Evolutionary conservation across 1,139 yeast genomes (phyloP).

Genomic region (Hyphopichia khmerensis): DNA sequence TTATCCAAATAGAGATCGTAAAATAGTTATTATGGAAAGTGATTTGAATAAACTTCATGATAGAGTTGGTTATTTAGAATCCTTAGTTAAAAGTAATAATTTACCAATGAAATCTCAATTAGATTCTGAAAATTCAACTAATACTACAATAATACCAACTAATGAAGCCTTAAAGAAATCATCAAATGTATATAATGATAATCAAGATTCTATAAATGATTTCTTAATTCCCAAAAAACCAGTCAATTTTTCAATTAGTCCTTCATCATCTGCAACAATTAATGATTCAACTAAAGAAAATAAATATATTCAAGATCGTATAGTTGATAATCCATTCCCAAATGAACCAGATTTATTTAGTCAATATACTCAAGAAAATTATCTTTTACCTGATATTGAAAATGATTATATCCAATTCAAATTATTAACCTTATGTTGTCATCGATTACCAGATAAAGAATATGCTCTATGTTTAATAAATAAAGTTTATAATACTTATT

Average conservation of each 20-base stretch:
- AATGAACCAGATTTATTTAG: not conserved
- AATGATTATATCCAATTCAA: slow-evolving; percentile 26
- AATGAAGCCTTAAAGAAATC: not conserved
- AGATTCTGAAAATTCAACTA: not conserved
- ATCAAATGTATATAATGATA: not conserved
- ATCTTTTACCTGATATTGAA: slow-evolving; percentile 24
- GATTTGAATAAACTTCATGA: slow-evolving; percentile 45
- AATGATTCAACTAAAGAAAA: not conserved
- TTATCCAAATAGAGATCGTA: slow-evolving; percentile 51
- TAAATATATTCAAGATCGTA: slow-evolving; percentile 1
- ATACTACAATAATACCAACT: not conserved
- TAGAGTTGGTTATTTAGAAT: slow-evolving; percentile 37
- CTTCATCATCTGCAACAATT: not conserved
- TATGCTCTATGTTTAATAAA: slow-evolving; percentile 28
- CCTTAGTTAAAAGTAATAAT: not conserved
- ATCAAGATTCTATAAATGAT: not conserved
- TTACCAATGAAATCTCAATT: not conserved
- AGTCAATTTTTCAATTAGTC: slow-evolving; percentile 3
- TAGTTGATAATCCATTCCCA: not conserved
- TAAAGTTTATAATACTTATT: slow-evolving; percentile 32
- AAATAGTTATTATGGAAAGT: slow-evolving; percentile 52
- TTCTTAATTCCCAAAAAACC: slow-evolving; percentile 5
- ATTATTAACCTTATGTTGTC: slow-evolving; percentile 17
- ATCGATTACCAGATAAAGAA: slow-evolving; percentile 28
- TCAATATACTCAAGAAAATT: slow-evolving; percentile 12